Evolutionary conservation across 169 alveolate species (phyloP), one percentile per base, ranked within the genome.

Genomic region (Eimeria mitis): DNA sequence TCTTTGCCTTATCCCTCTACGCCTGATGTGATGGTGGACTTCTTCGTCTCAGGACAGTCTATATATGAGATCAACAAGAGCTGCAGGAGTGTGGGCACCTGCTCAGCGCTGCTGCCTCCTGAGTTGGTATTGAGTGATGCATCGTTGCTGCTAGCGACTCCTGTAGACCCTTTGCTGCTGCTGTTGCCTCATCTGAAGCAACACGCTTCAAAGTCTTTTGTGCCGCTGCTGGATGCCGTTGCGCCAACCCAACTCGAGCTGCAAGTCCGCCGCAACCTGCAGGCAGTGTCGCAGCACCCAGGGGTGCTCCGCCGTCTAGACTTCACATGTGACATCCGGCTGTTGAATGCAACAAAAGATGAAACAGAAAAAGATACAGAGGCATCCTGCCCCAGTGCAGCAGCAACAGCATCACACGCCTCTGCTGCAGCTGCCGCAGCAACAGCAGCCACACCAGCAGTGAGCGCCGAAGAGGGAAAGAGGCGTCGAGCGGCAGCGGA

Each of bases 81-180:
- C 76, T 40, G 91, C 91, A 52, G 91, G 31, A 84, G 91, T 78
- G 61, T 84, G 91, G 91, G 91, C 31, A 37, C 59, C n/a, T 84
- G 91, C 91, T 84, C 91, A 23, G 91, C 91, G 31, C 61, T 84
- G 52, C 91, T 84, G 78, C 91, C 91, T 6, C 91, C 91, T 9
- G 54, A 84, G 56, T 40, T 84, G 78, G 76, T 84, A 14, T 49
- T 84, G 71, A 56, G 91, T 59, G 91, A 84, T 59, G 91, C 61
- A 4, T 84, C 91, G 59, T 59, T 84, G 91, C 91, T 84, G 49
- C 56, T 84, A 11, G 91, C 91, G 13, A 56, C 91, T 31, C 91
- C 91, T n/a, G 23, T 84, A 47, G 91, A 84, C 63, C 91, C 91
- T 37, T 59, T 84, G 61, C 75, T 84, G 78, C 63, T 84, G 61